phyloP scores from a whole-genome alignment of 2,329 filamentous ascomycete species.

The Penicillium sp. region DNA sequence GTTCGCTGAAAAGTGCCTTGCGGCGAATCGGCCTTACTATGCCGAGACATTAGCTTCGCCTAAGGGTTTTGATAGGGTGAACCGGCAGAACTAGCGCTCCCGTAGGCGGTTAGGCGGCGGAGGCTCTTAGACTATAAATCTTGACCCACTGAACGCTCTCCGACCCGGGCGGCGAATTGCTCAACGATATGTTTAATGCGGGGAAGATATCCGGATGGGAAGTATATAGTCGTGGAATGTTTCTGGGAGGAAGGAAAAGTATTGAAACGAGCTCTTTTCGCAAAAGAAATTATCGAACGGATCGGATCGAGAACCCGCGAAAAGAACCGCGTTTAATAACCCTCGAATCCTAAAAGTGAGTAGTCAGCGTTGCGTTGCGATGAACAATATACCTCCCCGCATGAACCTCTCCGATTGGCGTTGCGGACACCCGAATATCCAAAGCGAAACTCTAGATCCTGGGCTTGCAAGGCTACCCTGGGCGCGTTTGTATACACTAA shows the following conservation, averaged over 20 bases:
- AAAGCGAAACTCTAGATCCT: too few relatives aligned
- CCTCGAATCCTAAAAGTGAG: background rate
- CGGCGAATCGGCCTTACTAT: too few relatives aligned
- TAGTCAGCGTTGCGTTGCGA: background rate
- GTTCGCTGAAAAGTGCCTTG: too few relatives aligned
- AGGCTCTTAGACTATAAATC: background rate
- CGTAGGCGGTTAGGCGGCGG: too few relatives aligned
- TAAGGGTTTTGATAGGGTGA: too few relatives aligned
- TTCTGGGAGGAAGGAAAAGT: background rate
- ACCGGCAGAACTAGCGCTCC: too few relatives aligned
- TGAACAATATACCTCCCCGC: constrained; percentile 1
- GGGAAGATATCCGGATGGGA: background rate
- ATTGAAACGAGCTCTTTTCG: background rate
- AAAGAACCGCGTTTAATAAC: background rate
- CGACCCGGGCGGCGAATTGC: constrained; percentile 11
- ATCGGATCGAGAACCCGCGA: background rate
- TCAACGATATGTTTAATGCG: constrained; percentile 16
- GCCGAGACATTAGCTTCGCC: too few relatives aligned
- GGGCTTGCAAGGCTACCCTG: too few relatives aligned
- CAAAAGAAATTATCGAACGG: background rate
- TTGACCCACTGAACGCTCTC: constrained; percentile 21
- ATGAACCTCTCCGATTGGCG: constrained; percentile 1
- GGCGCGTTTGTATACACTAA: too few relatives aligned
- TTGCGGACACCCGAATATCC: background rate
- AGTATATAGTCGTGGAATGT: background rate